A percentile compares a stretch with the other conserved stretches of the same genome.
phyloP scores from a whole-genome alignment of 768 basidiomycete genomes.

The Porpolomopsis calyptriformis region DNA sequence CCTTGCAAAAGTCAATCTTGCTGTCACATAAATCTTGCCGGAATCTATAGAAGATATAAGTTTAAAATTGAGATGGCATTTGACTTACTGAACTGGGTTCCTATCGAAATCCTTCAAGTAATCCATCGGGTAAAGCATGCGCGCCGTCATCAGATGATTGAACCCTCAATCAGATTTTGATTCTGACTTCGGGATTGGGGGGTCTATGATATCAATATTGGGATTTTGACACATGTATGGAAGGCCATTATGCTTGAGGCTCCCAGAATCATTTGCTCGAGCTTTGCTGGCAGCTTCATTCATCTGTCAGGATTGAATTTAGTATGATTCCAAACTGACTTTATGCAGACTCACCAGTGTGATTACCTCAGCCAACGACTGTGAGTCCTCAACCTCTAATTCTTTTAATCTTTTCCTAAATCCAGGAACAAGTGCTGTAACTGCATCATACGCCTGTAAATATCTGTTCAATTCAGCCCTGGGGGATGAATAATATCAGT shows the following conservation, averaged over 20 bases:
- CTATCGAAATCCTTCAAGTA: slow-evolving; percentile 6
- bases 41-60: not conserved
- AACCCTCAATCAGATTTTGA: slow-evolving; percentile 7
- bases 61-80: not conserved
- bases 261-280: not conserved
- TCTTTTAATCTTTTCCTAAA: slow-evolving; percentile 2
- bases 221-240: not conserved
- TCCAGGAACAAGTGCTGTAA: not conserved
- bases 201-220: slow-evolving; percentile 8
- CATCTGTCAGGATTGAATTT: not conserved
- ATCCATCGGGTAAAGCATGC: slow-evolving; percentile 17
- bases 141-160: slow-evolving; percentile 19
- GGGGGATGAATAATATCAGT: not conserved
- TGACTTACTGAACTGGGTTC: not conserved
- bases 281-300: not conserved
- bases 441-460: not conserved
- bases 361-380: not conserved
- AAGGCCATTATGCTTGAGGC: not conserved
- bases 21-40: not conserved
- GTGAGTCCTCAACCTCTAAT: not conserved
- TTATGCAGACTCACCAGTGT: not conserved
- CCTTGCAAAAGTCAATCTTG: not conserved
- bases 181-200: slow-evolving; percentile 10
- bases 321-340: not conserved
- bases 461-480: not conserved